These are phyloP conservation scores for Aspergillus fischeri DNA, from an alignment of 2,329 filamentous ascomycete species.

Conservation along the genomic window DNA sequence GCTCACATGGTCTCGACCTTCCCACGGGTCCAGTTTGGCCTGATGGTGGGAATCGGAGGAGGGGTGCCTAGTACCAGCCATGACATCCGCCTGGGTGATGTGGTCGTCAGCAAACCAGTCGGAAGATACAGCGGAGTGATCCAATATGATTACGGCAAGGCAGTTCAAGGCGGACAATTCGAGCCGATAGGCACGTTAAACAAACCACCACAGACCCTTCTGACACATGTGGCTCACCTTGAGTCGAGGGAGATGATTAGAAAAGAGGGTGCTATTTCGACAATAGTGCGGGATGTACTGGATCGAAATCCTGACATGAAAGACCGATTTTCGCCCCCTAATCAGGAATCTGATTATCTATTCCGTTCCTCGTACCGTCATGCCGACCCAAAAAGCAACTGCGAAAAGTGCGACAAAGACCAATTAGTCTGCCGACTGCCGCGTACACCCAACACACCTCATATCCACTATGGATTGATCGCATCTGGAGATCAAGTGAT, in stretches of 20 bases:
- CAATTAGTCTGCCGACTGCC: background rate
- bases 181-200: background rate
- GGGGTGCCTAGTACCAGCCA: conserved; percentile 5
- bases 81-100: conserved; percentile 19
- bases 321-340: conserved; percentile 1
- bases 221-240: background rate
- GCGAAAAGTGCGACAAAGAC: background rate
- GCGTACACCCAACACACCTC: background rate
- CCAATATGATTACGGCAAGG: conserved; percentile 2
- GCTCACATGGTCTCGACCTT: background rate
- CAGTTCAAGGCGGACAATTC: background rate
- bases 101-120: conserved; percentile 18
- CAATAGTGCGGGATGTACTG: background rate
- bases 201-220: background rate
- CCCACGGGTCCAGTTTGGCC: background rate
- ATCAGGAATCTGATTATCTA: background rate
- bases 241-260: background rate
- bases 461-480: background rate
- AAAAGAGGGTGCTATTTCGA: background rate
- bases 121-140: conserved; percentile 1
- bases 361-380: background rate
- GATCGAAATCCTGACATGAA: background rate
- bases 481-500: background rate
- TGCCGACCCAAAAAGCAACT: background rate
- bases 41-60: conserved; percentile 14